Evolutionary conservation across 1,284 basidiomycete species (phyloP), one percentile per base, ranked within the genome.

Genomic region (Sporisorium reilianum): DNA sequence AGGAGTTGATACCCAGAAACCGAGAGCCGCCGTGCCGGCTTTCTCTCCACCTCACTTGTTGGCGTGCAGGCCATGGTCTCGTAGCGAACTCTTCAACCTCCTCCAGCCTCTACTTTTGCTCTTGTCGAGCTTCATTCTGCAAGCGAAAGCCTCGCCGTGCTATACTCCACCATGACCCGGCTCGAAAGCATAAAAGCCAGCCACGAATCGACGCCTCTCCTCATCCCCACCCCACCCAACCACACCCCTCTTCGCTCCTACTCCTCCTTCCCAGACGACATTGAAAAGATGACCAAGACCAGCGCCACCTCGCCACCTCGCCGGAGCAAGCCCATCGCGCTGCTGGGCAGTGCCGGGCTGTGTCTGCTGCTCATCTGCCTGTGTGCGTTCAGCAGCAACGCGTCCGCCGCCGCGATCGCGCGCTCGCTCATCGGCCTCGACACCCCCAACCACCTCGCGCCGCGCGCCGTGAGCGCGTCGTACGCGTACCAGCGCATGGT

Each of bases 401-500:
- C 55, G n/a, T 53, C 56, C 5, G 71, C 71, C 30, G 71, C 71
- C 23, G 55, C 62, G n/a, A 49, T 74, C 10, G 65, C 62, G 3
- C 55, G 58, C n/a, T 68, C 65, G 2, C 30, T 68, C 16, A 60
- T 74, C 26, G 71, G 71, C 36, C 51, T 65, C 32, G 62, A 64
- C 26, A 30, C 5, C 28, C 9, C 28, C 28, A 30, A n/a, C 26
- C 52, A 23, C 9, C 61, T 73, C 14, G 20, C 38, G 50, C 61
- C 55, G 20, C 66, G 70, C 12, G 45, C 75, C 12, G 58, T 60
- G 51, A 67, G 57, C 36, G 50, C 66, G 2, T 52, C 48, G 10
- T 77, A 73, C 55, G 59, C 75, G 3, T 73, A 73, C 55, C 63
- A 66, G 46, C 62, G 75, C 18, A 74, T 79, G 70, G 41, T 77